These are phyloP conservation scores for Fraxinus velutina DNA, from an alignment of 305 asterid species.

Conservation along the genomic window DNA sequence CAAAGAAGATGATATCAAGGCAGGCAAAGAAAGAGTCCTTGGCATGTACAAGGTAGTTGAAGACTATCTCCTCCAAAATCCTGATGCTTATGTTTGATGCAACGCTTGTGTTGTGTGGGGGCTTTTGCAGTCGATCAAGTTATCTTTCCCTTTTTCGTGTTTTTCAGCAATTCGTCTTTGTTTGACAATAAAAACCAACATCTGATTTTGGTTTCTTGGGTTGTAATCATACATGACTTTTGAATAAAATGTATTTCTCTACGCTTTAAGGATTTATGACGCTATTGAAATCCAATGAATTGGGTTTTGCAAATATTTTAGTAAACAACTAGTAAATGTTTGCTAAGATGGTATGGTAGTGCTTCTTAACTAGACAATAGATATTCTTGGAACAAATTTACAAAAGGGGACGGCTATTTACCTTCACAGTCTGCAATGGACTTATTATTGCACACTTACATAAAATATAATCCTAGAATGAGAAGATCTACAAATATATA, in stretches of 20 bases:
- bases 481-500: no score
- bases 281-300: no score
- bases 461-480: no score
- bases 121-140: not conserved
- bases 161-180: not conserved
- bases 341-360: no score
- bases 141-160: not conserved
- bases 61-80: conserved; percentile 24
- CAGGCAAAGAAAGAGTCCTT: conserved; percentile 29
- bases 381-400: no score
- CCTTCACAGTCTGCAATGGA: no score
- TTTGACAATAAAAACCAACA: not conserved
- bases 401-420: no score
- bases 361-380: no score
- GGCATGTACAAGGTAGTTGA: conserved; percentile 28
- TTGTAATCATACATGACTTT: not conserved
- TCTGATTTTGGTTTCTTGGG: not conserved
- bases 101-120: not conserved
- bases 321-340: no score
- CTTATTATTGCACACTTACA: no score
- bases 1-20: conserved; percentile 32
- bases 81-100: conserved; percentile 26
- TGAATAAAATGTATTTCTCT: not conserved
- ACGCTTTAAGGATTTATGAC: not conserved
- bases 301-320: no score